These are phyloP conservation scores for Albophoma yamanashiensis DNA, from an alignment of 2,329 filamentous ascomycete species.

Conservation along the genomic window DNA sequence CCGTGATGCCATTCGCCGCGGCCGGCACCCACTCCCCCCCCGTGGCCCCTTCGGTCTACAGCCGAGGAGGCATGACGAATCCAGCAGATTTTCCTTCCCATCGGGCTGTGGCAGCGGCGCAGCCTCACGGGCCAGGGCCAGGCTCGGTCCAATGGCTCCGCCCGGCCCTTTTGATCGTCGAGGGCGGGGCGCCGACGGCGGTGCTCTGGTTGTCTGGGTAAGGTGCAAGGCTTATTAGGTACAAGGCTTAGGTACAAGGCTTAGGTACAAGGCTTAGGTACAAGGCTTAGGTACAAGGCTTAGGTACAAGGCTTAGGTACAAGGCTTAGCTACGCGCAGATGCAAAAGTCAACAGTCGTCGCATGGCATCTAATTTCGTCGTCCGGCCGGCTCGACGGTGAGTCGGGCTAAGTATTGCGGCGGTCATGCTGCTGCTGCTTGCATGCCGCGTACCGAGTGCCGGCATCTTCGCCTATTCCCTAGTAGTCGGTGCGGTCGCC, in stretches of 20 bases:
- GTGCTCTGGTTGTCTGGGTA: neutral
- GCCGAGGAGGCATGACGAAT: neutral
- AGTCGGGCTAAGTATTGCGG: too few species aligned
- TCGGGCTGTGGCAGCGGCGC: neutral
- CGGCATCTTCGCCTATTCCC: too few species aligned
- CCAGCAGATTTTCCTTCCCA: neutral
- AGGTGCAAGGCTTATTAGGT: neutral
- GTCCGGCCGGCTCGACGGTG: neutral
- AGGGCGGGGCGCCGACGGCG: neutral
- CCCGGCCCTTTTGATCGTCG: neutral
- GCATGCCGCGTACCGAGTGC: too few species aligned
- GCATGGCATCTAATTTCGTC: neutral
- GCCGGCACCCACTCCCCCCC: neutral
- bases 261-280: too few species aligned
- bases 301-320: too few species aligned
- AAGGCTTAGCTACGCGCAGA: neutral
- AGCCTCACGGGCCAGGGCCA: neutral
- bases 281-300: too few species aligned
- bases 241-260: too few species aligned
- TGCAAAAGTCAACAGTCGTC: neutral
- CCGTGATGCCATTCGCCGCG: neutral
- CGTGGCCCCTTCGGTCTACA: neutral
- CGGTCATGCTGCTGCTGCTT: too few species aligned
- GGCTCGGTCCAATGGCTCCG: neutral
- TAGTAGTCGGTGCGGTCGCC: neutral